Evolutionary conservation across 805 yeast genomes (phyloP).

Genomic region (Candida oleophila): DNA sequence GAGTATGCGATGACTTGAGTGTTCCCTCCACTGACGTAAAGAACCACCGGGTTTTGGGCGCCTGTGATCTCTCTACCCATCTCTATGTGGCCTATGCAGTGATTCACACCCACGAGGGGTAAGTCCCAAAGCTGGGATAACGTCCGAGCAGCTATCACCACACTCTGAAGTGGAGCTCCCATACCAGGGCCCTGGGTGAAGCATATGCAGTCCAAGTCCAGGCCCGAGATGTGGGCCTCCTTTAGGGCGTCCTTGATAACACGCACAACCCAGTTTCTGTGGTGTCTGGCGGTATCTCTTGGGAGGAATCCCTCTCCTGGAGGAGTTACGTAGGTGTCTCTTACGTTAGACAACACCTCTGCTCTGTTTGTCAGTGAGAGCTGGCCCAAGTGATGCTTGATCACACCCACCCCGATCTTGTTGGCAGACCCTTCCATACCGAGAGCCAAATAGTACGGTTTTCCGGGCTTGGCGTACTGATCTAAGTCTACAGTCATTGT

Average conservation of each 20-base stretch:
- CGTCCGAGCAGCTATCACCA: constrained; percentile 89
- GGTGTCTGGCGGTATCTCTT: constrained; percentile 95
- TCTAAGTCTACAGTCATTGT: constrained; percentile 48
- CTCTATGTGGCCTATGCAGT: constrained; percentile 97
- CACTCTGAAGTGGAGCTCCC: constrained; percentile 98
- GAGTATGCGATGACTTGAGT: constrained; percentile 98
- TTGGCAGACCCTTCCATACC: constrained; percentile 98
- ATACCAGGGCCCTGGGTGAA: constrained; percentile 99
- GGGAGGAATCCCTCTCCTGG: constrained; percentile 99
- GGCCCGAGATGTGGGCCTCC: constrained; percentile 53
- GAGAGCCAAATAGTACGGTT: constrained; percentile 63
- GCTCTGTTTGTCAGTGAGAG: constrained; percentile 61
- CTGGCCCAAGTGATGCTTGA: constrained; percentile 68
- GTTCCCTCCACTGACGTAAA: constrained; percentile 97
- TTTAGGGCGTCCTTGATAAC: constrained; percentile 63
- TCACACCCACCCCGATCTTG: constrained; percentile 90
- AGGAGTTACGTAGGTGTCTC: constrained; percentile 95
- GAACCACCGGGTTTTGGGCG: constrained; percentile 95
- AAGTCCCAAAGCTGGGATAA: constrained; percentile 73
- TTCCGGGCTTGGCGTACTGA: constrained; percentile 37
- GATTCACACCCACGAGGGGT: constrained; percentile 93
- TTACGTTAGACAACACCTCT: constrained; percentile 76
- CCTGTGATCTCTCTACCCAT: constrained; percentile 99
- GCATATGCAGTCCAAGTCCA: constrained; percentile 75
- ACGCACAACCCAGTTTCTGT: constrained; percentile 89